Evolutionary conservation across 2,329 filamentous ascomycete species (phyloP).

Genomic region (Botrytis elliptica): DNA sequence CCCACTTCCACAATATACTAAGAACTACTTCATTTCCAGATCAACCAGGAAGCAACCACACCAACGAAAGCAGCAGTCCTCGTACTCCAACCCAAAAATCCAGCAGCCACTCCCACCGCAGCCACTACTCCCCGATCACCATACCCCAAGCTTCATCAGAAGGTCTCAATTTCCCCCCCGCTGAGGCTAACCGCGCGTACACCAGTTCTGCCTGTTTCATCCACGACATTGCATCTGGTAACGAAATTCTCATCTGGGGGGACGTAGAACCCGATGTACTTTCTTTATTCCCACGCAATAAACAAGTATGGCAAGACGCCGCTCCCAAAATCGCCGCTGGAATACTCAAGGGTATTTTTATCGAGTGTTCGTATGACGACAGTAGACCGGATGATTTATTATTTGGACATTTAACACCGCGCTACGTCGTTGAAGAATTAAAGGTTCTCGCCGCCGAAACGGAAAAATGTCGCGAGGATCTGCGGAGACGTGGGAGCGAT

Average conservation of each 20-base stretch:
- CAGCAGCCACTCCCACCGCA: not conserved
- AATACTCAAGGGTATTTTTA: conserved; percentile 76
- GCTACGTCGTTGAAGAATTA: conserved; percentile 79
- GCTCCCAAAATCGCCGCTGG: conserved; percentile 78
- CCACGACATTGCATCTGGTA: conserved; percentile 65
- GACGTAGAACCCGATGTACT: conserved; percentile 92
- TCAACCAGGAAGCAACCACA: not conserved
- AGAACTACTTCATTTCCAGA: not conserved
- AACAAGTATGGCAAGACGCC: conserved; percentile 82
- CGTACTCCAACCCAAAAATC: not conserved
- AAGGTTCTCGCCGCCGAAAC: conserved; percentile 57
- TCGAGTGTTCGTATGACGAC: conserved; percentile 93
- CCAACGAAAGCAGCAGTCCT: not conserved
- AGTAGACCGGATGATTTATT: conserved; percentile 72
- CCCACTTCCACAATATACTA: not conserved
- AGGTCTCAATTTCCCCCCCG: not conserved
- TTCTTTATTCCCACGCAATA: conserved; percentile 76
- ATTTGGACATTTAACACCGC: conserved; percentile 85
- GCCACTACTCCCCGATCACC: not conserved
- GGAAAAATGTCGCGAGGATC: not conserved
- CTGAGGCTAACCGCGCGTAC: conserved; percentile 57
- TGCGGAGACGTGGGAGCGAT: conserved; percentile 4
- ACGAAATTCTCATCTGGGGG: conserved; percentile 89
- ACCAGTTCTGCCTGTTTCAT: conserved; percentile 96
- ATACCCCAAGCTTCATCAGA: not conserved